Evolutionary conservation across 129 eudicot species (phyloP).

Genomic region (Helianthus tuberosus): DNA sequence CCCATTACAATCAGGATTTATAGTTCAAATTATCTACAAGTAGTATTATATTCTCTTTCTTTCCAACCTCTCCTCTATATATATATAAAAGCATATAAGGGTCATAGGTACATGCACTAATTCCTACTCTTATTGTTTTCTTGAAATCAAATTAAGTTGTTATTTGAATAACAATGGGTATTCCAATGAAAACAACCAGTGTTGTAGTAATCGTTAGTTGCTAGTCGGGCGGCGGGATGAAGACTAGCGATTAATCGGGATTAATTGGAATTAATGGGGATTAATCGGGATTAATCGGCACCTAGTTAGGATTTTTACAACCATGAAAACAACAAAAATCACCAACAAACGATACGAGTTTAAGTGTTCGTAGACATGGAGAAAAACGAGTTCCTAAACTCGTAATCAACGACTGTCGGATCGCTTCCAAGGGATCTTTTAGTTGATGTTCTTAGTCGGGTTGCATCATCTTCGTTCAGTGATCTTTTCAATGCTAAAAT

Average conservation of each 20-base stretch:
- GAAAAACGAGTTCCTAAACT: background rate
- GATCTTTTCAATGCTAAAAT: constrained; percentile 28
- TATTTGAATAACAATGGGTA: constrained; percentile 3
- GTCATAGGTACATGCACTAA: no score
- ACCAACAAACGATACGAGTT: background rate
- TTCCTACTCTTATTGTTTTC: background rate
- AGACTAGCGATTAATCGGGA: no score
- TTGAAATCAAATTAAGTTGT: background rate
- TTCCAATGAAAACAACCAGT: constrained; percentile 5
- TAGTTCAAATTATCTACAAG: no score
- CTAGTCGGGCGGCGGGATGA: no score
- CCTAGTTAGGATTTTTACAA: no score
- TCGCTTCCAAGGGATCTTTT: constrained; percentile 26
- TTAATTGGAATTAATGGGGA: no score
- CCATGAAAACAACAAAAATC: background rate
- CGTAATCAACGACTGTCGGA: background rate
- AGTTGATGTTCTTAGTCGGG: constrained; percentile 15
- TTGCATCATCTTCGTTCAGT: constrained; percentile 27
- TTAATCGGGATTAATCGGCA: no score
- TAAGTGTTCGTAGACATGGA: background rate
- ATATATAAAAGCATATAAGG: background rate
- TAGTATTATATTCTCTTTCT: no score
- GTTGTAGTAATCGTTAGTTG: no score
- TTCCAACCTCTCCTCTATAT: no score
- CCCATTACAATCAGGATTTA: no score